Base-by-base conservation (phyloP, 148 eudicot genomes). In the Camellia lanceoleosa region DNA sequence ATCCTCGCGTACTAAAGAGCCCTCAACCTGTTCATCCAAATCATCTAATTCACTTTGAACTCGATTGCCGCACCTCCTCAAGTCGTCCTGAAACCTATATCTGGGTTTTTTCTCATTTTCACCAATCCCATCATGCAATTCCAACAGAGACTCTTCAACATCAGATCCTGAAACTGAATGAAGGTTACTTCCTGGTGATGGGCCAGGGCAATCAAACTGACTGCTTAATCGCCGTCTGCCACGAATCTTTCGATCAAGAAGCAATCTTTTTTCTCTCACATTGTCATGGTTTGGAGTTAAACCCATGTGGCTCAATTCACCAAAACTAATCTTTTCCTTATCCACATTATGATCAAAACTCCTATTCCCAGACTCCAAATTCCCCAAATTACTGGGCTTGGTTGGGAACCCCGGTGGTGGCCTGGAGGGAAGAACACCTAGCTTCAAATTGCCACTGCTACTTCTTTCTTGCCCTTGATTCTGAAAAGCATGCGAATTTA, bases 351-450 rank as follows among this genome's bases (percentile, higher is more conserved):
- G 83, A 64, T 81, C 87, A 73, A 76, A 79, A 73, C 72, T 73
- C 85, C 83, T 79, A 44, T 71, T 85, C n/a, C 44, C 79, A 18
- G 55, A 59, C 69, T 84, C 87, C 65, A 49, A 69, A 20, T 51
- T 54, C 77, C 56, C 74, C 10, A 64, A 60, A 80, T 72, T 71
- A n/a, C 58, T 71, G 3, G 76, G 61, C 64, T 81, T 85, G 58
- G 87, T 84, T 41, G 85, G 16, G 82, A 91, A 92, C 19, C 96
- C 98, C 1, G 97, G 97, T 6, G 96, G 97, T 13, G 89, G 84
- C 86, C 15, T 43, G 85, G 3, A 85, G 73, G 4, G 77, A 30
- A 30, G 19, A 3, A 59, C 76, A 65, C 67, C 81, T 20, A 44
- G 58, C 79, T 77, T 64, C 49, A 75, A 63, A 62, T n/a, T 65